Base-by-base conservation (phyloP, 2,329 filamentous ascomycete species). In the Fusarium ramigenum region DNA sequence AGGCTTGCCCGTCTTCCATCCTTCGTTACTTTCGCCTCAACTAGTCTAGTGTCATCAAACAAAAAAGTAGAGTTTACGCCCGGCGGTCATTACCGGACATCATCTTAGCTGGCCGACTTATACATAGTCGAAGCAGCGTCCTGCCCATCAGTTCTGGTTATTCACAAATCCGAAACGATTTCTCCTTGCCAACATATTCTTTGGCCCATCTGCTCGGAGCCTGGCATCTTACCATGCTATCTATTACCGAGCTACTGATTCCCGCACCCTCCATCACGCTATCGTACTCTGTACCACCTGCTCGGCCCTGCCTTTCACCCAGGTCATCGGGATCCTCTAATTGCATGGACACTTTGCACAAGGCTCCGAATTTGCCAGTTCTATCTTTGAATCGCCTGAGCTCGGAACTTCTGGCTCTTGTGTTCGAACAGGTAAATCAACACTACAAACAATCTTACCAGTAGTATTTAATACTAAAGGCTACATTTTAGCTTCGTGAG, bases 401-500 rank as follows among this genome's bases (percentile, higher is more conserved):
- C 74, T 80, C 83, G 9, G 85, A 87, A 76, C 75, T 86, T 21
- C 56, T 86, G n/a, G 73, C 78, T 59, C 76, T 86, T 42, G 81
- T 86, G 39, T 79, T 85, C 32, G 74, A 83, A 72, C 80, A 85
- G 77, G 85, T 86, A 78, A 40, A 73, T 66, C 40, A 28, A 50
- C n/a, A 56, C 28, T 28, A 23, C 23, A 46, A 46, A 25, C 12
- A 23, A 54, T 37, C 21, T 25, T 34, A 44, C 16, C 14, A 23
- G 28, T 25, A 44, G 50, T 30, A 37, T 44, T 62, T 19, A 25
- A 57, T 47, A 62, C 76, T 75, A 71, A 73, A 53, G 23, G 34
- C 52, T 46, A n/a, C 36, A 43, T 39, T 28, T 67, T 61, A 87
- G 85, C 79, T 86, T 60, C 78, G 80, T 64, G 80, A 83, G 44